Base-by-base conservation (phyloP, 495 filamentous ascomycete species). In the Xylaria scruposa region DNA sequence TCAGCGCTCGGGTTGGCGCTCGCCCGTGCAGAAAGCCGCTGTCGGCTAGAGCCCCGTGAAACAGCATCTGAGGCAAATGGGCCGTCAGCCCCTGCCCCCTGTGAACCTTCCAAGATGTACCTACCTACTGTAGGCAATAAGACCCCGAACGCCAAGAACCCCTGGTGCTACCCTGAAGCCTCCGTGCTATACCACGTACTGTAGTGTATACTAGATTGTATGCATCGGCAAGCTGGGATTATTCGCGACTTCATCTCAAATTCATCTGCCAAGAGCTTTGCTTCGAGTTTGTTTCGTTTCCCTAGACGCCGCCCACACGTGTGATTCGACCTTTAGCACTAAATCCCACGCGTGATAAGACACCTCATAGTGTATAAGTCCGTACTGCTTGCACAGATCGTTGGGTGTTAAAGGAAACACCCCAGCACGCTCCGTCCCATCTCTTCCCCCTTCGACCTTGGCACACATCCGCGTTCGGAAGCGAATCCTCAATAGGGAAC, bases 31-130 rank as follows among this genome's bases (percentile, higher is more conserved):
- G 56, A 59, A 15, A 26, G 47, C 13, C 31, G 31, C 38, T 13
- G 40, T 36, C 26, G 54, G 67, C 54, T 59, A 13, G 12, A 68
- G 53, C 67, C 54, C 51, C 54, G 42, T 75, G 73, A 78, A 78
- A 78, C 77, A 33, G 47, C 69, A 71, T 73, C 75, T 78, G 77
- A 78, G 61, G 77, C 75, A 75, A 60, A 69, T 65, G 70, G 62
- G 5, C 63, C 70, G 42, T 68, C 64, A 61, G 40, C 54, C 63
- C 53, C 70, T 46, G 17, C 12, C 26, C 53, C 63, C 40, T 44
- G 51, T 58, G n/a, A 49, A 51, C 73, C 69, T 53, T 53, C 69
- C 68, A 26, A 38, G 29, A 33, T 70, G 29, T 31, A 31, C 29
- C 1, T 31, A 31, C 29, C 29, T 31, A 31, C 3, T 31, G 29